These are phyloP conservation scores for Coemansia sp. DNA, from an alignment of 192 early-diverging fungal genomes.

Conservation along the genomic window DNA sequence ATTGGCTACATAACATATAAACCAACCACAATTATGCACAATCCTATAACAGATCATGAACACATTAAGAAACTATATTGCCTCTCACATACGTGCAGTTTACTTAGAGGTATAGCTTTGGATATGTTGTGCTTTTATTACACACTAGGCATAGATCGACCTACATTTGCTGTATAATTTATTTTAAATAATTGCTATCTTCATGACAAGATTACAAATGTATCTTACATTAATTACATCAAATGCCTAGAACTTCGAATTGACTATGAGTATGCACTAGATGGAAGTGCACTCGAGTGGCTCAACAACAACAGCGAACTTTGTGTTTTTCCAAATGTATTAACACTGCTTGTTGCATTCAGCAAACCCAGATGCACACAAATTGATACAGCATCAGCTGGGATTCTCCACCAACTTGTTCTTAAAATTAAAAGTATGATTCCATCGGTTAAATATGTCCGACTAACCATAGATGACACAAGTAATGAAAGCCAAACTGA, in stretches of 20 bases:
- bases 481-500: not conserved
- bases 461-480: not conserved
- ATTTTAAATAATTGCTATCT: too few relatives aligned
- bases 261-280: not conserved
- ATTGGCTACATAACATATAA: not conserved
- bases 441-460: not conserved
- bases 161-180: too few relatives aligned
- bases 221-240: not conserved
- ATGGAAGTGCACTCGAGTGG: not conserved
- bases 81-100: too few relatives aligned
- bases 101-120: too few relatives aligned
- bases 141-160: not conserved
- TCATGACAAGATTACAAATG: too few relatives aligned
- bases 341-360: not conserved
- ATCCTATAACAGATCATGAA: too few relatives aligned
- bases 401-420: not conserved
- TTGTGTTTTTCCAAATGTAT: not conserved
- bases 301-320: not conserved
- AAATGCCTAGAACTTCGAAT: not conserved
- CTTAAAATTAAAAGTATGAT: not conserved
- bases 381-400: not conserved
- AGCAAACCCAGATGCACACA: not conserved
- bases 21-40: too few relatives aligned
- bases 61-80: not conserved
- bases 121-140: too few relatives aligned